phyloP scores from a whole-genome alignment of 805 yeast genomes.

The Pichia eremophila region DNA sequence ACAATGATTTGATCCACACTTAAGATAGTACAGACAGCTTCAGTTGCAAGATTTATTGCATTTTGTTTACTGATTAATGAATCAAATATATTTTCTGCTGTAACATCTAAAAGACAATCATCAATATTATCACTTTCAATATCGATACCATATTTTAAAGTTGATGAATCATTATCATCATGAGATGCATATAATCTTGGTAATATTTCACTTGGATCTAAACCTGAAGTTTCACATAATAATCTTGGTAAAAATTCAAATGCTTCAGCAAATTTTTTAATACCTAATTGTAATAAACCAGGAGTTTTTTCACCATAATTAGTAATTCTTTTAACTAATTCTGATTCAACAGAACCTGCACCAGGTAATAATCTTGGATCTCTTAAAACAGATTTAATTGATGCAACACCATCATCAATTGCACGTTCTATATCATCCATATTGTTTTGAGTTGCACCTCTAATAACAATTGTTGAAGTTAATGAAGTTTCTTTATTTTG shows the following conservation, averaged over 20 bases:
- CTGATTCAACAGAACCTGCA: constrained; percentile 93
- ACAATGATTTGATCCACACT: constrained; percentile 95
- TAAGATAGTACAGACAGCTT: constrained; percentile 83
- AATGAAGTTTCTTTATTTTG: constrained; percentile 61
- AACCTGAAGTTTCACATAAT: constrained; percentile 88
- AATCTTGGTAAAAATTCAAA: constrained; percentile 92
- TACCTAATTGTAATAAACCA: constrained; percentile 85
- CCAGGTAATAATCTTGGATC: constrained; percentile 83
- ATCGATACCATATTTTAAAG: constrained; percentile 54
- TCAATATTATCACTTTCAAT: constrained; percentile 58
- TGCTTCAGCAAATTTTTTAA: constrained; percentile 87
- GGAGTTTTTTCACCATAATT: constrained; percentile 90
- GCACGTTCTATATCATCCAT: constrained; percentile 95
- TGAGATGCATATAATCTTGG: constrained; percentile 87
- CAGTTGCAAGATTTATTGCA: constrained; percentile 90
- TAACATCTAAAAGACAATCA: constrained; percentile 64
- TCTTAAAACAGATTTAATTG: constrained; percentile 80
- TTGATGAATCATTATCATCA: constrained; percentile 35
- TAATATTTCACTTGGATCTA: constrained; percentile 82
- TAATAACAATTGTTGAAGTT: constrained; percentile 85
- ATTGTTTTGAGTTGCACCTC: constrained; percentile 94
- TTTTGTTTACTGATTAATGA: constrained; percentile 70
- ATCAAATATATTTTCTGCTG: constrained; percentile 64
- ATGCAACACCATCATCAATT: constrained; percentile 91
- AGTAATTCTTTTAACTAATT: constrained; percentile 68